A percentile compares a stretch with the other conserved stretches of the same genome.
phyloP scores from a whole-genome alignment of 169 alveolate species.

The Plasmodium knowlesi region DNA sequence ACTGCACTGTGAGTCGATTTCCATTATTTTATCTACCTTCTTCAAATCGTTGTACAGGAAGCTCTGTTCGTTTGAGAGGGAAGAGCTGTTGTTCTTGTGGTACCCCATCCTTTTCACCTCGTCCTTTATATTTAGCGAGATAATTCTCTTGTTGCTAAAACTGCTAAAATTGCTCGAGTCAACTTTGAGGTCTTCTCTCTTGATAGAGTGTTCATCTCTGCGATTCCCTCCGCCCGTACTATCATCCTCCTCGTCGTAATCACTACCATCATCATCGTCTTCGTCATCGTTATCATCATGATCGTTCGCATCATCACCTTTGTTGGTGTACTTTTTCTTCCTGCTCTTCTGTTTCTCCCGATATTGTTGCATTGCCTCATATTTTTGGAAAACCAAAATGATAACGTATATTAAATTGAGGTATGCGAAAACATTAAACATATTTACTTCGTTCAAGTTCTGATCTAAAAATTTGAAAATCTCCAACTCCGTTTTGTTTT shows the following conservation, averaged over 20 bases:
- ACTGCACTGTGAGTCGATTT: slow-evolving; percentile 62
- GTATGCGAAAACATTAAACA: slow-evolving; percentile 37
- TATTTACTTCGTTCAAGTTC: slow-evolving; percentile 41
- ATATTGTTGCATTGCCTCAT: slow-evolving; percentile 12
- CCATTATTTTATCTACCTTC: slow-evolving; percentile 37
- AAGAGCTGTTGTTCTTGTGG: background rate
- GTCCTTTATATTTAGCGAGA: slow-evolving; percentile 41
- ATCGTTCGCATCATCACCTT: too few relatives aligned
- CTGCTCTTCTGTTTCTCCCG: slow-evolving; percentile 24
- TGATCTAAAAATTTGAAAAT: slow-evolving; percentile 76
- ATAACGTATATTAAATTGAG: slow-evolving; percentile 50
- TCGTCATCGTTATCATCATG: background rate
- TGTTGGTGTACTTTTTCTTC: background rate
- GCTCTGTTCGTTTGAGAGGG: slow-evolving; percentile 19
- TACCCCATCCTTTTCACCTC: slow-evolving; percentile 10
- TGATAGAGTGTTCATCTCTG: background rate
- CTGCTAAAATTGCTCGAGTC: background rate
- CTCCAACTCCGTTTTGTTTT: slow-evolving; percentile 75
- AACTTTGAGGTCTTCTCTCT: background rate
- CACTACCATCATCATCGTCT: background rate
- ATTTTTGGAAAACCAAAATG: slow-evolving; percentile 57
- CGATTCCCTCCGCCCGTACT: background rate
- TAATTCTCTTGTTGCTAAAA: background rate
- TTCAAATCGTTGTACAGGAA: slow-evolving; percentile 49
- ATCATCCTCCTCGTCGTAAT: background rate